Evolutionary conservation across 192 early-diverging fungal species (phyloP), one percentile per base, ranked within the genome.

Genomic region (Funneliformis mosseae): DNA sequence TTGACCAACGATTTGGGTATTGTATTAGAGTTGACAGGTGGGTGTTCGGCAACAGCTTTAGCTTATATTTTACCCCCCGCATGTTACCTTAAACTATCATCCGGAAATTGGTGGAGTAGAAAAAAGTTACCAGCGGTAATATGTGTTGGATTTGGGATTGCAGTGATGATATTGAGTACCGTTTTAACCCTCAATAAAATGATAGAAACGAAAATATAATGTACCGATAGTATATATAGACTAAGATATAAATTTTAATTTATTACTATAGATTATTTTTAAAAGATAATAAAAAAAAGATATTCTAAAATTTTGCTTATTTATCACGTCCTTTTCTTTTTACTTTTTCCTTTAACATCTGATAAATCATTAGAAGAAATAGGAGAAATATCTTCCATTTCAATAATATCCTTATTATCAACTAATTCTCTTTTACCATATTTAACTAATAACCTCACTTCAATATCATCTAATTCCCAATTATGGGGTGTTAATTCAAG

Each of bases 1-100:
- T 77, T 89, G 4, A 94, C 94, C 5, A 93, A 92, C 69, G 90
- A 97, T 78, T 82, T 97, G 61, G 96, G 96, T 5, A 90, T 96
- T 74, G 86, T 97, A 16, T 84, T 97, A 27, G 96, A 97, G 83
- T 79, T 97, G 27, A 97, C 95, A 5, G 95, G 95, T 33, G 94
- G 93, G 5, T 89, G 96, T 85, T 94, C 96, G 2, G 95, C 95
- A 0, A 95, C 95, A 16, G 92, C 93, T 39, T 81, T 97, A 82
- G 96, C 96, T 3, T 97, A 93, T 84, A 96, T 97, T 62, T 74
- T 97, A 61, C 96, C 96, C 16, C 91, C 96, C 0, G 87, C 90
- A 0, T 96, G 95, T 72, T 96, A 92, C 81, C 84, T 96, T 43
- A 90, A 91, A 71, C 81, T 97, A 72, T 83, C 92, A 0, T 88